Evolutionary conservation across 139 green algal genomes (phyloP).

Genomic region (Desmodesmus armatus): DNA sequence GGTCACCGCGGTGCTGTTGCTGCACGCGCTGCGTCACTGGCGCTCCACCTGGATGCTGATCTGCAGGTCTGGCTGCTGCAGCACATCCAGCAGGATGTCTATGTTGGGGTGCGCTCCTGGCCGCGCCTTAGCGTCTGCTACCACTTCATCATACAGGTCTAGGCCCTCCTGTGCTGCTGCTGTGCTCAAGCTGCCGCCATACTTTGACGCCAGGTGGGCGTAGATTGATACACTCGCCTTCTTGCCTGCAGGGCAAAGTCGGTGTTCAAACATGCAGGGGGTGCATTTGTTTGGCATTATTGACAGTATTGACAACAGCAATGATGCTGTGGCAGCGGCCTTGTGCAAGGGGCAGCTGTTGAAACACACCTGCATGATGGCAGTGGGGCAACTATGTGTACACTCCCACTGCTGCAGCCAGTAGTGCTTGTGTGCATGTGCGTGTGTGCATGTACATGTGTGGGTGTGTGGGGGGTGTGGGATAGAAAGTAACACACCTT

Average conservation of each 20-base stretch:
- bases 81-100: constrained; percentile 45
- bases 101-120: constrained; percentile 49
- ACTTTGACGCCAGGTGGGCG: constrained; percentile 41
- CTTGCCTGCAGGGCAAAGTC: too few relatives aligned
- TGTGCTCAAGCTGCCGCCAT: constrained; percentile 41
- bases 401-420: too few relatives aligned
- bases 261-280: too few relatives aligned
- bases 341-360: constrained; percentile 13
- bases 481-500: too few relatives aligned
- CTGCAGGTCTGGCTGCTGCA: neutral
- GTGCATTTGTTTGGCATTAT: neutral
- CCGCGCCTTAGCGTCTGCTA: neutral
- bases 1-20: neutral
- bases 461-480: too few relatives aligned
- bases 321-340: too few relatives aligned
- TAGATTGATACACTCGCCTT: constrained; percentile 53
- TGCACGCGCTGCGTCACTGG: neutral
- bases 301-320: constrained; percentile 19
- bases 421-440: too few relatives aligned
- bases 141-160: constrained; percentile 37
- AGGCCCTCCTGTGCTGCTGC: constrained; percentile 40
- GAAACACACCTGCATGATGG: too few relatives aligned
- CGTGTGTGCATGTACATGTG: too few relatives aligned
- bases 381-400: too few relatives aligned
- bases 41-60: neutral